phyloP scores from a whole-genome alignment of 176 grass and related monocot genomes.

The Oryza officinalis region DNA sequence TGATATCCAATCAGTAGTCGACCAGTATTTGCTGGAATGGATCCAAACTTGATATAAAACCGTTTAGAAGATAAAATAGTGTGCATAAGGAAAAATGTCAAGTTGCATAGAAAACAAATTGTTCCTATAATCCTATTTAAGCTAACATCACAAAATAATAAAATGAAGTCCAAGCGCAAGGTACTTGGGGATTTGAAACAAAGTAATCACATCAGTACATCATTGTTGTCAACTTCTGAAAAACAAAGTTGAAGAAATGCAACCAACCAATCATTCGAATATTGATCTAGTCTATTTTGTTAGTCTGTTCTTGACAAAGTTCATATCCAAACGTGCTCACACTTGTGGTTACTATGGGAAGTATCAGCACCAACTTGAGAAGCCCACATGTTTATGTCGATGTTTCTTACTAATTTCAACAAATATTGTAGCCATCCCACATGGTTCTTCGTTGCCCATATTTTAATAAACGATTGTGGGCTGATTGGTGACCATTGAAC shows the following conservation, averaged over 20 bases:
- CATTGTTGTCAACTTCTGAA: background rate
- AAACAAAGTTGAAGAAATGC: background rate
- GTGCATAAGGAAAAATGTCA: background rate
- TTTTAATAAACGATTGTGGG: background rate
- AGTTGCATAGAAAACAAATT: background rate
- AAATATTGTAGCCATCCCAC: too few species aligned
- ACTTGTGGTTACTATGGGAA: background rate
- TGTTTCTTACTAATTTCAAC: background rate
- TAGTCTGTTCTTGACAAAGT: background rate
- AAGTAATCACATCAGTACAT: background rate
- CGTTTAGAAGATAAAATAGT: background rate
- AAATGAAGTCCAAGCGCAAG: background rate
- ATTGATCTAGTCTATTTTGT: background rate
- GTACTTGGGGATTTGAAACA: background rate
- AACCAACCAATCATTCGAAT: background rate
- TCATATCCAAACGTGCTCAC: background rate
- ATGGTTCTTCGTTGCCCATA: background rate
- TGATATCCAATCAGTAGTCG: background rate
- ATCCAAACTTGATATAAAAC: background rate
- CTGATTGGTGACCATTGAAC: background rate
- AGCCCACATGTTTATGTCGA: background rate
- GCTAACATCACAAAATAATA: background rate
- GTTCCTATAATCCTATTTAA: background rate
- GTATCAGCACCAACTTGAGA: background rate
- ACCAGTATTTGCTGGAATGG: background rate